Percentiles rank a stretch among this genome's conserved stretches.
phyloP scores from a whole-genome alignment of 345 rosid genomes.

The Pugionium dolabratum region DNA sequence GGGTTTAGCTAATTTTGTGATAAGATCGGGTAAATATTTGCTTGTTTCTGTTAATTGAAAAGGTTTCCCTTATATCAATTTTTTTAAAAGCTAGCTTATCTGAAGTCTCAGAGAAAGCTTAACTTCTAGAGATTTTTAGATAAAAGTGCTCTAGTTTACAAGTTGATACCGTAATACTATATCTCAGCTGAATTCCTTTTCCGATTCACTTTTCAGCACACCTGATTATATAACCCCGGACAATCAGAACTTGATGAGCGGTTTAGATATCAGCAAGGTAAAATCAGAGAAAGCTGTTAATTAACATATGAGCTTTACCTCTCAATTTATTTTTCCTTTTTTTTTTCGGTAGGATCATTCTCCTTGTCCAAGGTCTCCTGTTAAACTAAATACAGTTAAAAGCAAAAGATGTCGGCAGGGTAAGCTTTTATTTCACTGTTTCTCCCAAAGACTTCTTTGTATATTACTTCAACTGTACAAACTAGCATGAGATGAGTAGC shows the following conservation, averaged over 20 bases:
- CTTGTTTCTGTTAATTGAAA: background rate
- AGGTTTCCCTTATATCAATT: background rate
- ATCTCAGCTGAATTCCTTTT: background rate
- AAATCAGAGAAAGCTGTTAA: slow-evolving; percentile 7
- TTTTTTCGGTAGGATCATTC: slow-evolving; percentile 57
- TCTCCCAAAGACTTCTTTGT: background rate
- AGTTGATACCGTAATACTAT: background rate
- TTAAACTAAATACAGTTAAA: slow-evolving; percentile 62
- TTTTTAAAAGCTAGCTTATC: background rate
- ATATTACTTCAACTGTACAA: too few species aligned
- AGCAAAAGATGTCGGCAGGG: slow-evolving; percentile 63
- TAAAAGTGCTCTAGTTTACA: background rate
- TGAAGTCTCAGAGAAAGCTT: background rate
- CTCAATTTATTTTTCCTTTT: background rate
- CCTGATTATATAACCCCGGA: slow-evolving; percentile 96
- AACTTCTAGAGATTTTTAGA: background rate
- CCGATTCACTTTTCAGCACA: slow-evolving; percentile 58
- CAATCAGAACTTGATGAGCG: slow-evolving; percentile 59
- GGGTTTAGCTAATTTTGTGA: background rate
- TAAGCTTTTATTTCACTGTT: slow-evolving; percentile 33
- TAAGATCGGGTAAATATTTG: background rate
- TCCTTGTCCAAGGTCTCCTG: slow-evolving; percentile 90
- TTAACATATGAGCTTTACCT: background rate
- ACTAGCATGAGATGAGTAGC: background rate
- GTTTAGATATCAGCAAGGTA: slow-evolving; percentile 71